Evolutionary conservation across 2,329 filamentous ascomycete genomes (phyloP), one percentile per base, ranked within the genome.

Genomic region (Xylariaceae sp.): DNA sequence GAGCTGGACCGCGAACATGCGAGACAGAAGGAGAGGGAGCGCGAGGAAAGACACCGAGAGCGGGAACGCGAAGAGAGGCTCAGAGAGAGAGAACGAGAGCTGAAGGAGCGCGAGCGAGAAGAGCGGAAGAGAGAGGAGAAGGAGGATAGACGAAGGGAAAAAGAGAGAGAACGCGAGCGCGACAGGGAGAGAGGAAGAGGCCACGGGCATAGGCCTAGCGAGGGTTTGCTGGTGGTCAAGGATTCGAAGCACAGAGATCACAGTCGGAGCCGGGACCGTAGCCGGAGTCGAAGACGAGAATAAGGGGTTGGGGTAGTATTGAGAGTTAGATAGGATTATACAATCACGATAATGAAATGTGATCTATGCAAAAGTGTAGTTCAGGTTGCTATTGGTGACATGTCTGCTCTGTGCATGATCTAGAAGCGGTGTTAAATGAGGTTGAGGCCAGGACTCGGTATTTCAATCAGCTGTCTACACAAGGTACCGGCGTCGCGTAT

Each of bases 191-290:
- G 51, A 45, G 50, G 47, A 5, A 48, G 51, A 17, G 56, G 53
- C 39, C 50, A 48, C 39, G 45, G 53, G 2, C 55, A 54, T 42
- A 52, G 19, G 47, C 52, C 48, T 17, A 53, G 50, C 16, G 56
- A 62, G 11, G 56, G 59, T 1, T 13, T 65, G 43, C 59, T 67
- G 9, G 53, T 60, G 6, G 61, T 66, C 17, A 59, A 53, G 31
- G 63, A 63, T n/a, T 53, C 58, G 17, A 65, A 63, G 51, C 59
- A 63, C 22, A 58, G 51, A 38, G 60, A 64, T n/a, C 51, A 47
- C 11, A 61, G 59, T 46, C 50, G 52, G 42, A 63, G 57, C n/a
- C 57, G 60, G 36, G 61, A 63, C 43, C 49, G 59, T 6, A 62
- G 61, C 48, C 53, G 54, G 13, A 65, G 63, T 42, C 54, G 56